Evolutionary conservation across 495 filamentous ascomycete genomes (phyloP).

Genomic region (Hyaloscypha finlandica): DNA sequence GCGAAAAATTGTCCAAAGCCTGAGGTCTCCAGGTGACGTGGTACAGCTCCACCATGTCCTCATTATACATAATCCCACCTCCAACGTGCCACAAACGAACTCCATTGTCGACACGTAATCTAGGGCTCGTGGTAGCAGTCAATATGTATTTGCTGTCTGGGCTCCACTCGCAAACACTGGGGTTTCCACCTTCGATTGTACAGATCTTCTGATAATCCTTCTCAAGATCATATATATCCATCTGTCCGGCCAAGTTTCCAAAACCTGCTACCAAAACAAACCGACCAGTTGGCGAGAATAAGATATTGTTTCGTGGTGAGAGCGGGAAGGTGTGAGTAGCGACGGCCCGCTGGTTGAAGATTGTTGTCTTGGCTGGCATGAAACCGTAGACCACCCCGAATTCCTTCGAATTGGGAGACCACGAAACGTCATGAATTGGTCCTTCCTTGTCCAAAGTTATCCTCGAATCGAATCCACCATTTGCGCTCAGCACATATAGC

Average conservation of each 20-base stretch:
- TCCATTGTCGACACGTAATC: constrained; percentile 94
- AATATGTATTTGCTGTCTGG: constrained; percentile 93
- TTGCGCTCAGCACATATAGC: constrained; percentile 90
- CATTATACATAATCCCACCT: constrained; percentile 89
- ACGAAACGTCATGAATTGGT: constrained; percentile 96
- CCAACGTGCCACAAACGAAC: constrained; percentile 93
- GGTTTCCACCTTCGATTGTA: constrained; percentile 94
- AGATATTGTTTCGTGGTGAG: constrained; percentile 87
- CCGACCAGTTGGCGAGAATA: constrained; percentile 91
- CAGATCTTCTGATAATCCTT: constrained; percentile 87
- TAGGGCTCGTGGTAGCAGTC: constrained; percentile 93
- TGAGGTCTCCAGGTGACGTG: constrained; percentile 89
- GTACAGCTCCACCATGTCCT: constrained; percentile 92
- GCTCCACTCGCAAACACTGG: constrained; percentile 94
- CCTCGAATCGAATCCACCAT: constrained; percentile 88
- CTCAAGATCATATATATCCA: constrained; percentile 95
- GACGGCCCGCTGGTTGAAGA: constrained; percentile 87
- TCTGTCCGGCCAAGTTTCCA: constrained; percentile 94
- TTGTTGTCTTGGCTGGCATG: constrained; percentile 96
- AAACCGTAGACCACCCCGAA: constrained; percentile 97
- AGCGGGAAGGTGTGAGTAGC: constrained; percentile 80
- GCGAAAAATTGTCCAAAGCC: constrained; percentile 55
- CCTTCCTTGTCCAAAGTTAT: constrained; percentile 95
- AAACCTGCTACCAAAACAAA: constrained; percentile 95
- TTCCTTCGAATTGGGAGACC: constrained; percentile 94